phyloP scores from a whole-genome alignment of 108 stramenopile species.

The Pseudonitzschia multiseries region DNA sequence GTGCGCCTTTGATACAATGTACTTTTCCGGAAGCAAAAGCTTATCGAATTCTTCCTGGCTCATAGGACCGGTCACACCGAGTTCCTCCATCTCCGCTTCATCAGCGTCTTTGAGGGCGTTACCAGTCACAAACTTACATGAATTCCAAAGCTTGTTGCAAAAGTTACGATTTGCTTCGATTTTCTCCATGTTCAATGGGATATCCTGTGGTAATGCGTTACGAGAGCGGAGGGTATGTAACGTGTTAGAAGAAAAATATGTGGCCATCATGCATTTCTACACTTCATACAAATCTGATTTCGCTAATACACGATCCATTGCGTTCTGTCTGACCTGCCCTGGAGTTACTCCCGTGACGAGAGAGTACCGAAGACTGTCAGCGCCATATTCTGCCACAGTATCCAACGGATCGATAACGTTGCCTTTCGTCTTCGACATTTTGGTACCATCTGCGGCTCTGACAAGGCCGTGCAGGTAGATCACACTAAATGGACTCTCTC shows the following conservation, averaged over 20 bases:
- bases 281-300: neutral
- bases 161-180: conserved; percentile 89
- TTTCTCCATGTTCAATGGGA: conserved; percentile 91
- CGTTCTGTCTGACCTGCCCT: conserved; percentile 67
- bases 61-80: conserved; percentile 81
- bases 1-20: conserved; percentile 92
- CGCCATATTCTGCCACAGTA: conserved; percentile 91
- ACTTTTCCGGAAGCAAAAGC: conserved; percentile 81
- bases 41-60: conserved; percentile 72
- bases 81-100: conserved; percentile 47
- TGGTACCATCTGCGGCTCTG: conserved; percentile 91
- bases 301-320: neutral
- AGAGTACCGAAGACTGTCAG: conserved; percentile 91
- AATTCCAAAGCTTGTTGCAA: conserved; percentile 99
- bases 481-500: conserved; percentile 90
- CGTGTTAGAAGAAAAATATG: neutral
- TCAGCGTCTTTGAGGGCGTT: conserved; percentile 80
- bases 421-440: conserved; percentile 99
- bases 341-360: conserved; percentile 95
- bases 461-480: conserved; percentile 95
- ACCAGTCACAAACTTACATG: conserved; percentile 87
- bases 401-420: conserved; percentile 98
- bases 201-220: conserved; percentile 62
- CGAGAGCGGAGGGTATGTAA: neutral
- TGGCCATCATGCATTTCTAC: neutral